Percentiles rank a stretch among this genome's conserved stretches.
These are phyloP conservation scores for Amaranthus palmeri DNA, from an alignment of 148 eudicot species.

Conservation along the genomic window DNA sequence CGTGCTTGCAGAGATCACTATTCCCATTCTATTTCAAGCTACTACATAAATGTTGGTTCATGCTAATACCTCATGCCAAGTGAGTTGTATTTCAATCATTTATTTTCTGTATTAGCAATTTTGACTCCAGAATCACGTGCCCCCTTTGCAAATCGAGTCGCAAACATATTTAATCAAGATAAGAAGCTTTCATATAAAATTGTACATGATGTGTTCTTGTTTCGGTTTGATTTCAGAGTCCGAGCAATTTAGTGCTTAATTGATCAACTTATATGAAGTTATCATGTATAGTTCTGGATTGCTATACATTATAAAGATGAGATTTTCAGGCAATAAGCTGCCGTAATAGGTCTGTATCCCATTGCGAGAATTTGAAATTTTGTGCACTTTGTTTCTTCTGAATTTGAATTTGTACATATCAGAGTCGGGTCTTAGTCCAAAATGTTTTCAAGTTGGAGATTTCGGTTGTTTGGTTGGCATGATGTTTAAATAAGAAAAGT, in stretches of 20 bases:
- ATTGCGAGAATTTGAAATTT: too few relatives aligned
- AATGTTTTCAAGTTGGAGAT: too few relatives aligned
- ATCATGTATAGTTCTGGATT: constrained; percentile 5
- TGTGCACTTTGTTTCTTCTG: too few relatives aligned
- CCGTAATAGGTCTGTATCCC: too few relatives aligned
- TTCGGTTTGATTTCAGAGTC: not conserved
- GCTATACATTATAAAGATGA: not conserved
- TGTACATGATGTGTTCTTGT: constrained; percentile 26
- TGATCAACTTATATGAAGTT: not conserved
- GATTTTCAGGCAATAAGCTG: too few relatives aligned
- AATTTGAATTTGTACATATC: too few relatives aligned
- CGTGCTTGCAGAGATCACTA: constrained; percentile 2
- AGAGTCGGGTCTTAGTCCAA: too few relatives aligned
- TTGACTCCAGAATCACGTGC: constrained; percentile 12
- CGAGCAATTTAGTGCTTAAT: not conserved
- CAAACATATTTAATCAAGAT: not conserved
- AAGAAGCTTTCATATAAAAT: not conserved
- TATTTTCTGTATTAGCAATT: constrained; percentile 15
- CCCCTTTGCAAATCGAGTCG: not conserved
- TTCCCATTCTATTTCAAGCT: not conserved
- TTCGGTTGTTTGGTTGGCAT: too few relatives aligned
- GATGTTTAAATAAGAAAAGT: too few relatives aligned
- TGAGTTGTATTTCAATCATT: not conserved
- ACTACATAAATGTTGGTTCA: not conserved
- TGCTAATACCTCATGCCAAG: constrained; percentile 10